Evolutionary conservation across 2,329 filamentous ascomycete genomes (phyloP).

Genomic region (Drechslera avenae): DNA sequence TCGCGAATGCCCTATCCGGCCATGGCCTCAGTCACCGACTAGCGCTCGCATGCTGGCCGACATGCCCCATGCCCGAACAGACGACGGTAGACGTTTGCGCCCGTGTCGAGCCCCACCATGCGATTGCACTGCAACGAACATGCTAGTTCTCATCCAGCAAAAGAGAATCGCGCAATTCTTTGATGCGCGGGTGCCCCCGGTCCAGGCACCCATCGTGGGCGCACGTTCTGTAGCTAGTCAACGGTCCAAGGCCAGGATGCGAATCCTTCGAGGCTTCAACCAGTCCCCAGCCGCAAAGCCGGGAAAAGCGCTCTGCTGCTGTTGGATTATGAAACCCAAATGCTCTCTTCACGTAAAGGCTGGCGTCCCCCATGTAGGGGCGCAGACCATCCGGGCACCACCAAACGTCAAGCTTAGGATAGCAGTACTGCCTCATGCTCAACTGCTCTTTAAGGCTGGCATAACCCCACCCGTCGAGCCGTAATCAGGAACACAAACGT

Average conservation of each 20-base stretch:
- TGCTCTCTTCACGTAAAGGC: conserved; percentile 43
- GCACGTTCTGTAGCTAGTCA: conserved; percentile 39
- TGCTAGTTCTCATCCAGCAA: conserved; percentile 8
- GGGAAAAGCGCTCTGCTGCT: conserved; percentile 41
- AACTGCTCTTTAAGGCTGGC: conserved; percentile 39
- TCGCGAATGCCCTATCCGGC: conserved; percentile 16
- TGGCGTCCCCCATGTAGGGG: conserved; percentile 42
- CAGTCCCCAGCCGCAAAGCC: conserved; percentile 45
- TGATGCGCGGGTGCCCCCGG: conserved; percentile 33
- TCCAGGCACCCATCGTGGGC: conserved; percentile 34
- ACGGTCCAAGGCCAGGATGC: conserved; percentile 41
- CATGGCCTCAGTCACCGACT: conserved; percentile 13
- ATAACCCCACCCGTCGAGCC: conserved; percentile 31
- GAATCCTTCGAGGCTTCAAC: conserved; percentile 48
- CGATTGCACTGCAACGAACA: background rate
- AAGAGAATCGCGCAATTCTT: conserved; percentile 27
- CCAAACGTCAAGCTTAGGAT: conserved; percentile 33
- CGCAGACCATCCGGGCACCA: conserved; percentile 33
- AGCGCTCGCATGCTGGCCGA: background rate
- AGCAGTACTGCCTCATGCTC: conserved; percentile 42
- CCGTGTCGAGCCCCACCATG: no score
- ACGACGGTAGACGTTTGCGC: no score
- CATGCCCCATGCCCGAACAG: background rate
- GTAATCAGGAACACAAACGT: conserved; percentile 39
- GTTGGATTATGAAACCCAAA: conserved; percentile 38